Evolutionary conservation across 805 yeast species (phyloP), one percentile per base, ranked within the genome.

Genomic region (Hanseniaspora thailandica): DNA sequence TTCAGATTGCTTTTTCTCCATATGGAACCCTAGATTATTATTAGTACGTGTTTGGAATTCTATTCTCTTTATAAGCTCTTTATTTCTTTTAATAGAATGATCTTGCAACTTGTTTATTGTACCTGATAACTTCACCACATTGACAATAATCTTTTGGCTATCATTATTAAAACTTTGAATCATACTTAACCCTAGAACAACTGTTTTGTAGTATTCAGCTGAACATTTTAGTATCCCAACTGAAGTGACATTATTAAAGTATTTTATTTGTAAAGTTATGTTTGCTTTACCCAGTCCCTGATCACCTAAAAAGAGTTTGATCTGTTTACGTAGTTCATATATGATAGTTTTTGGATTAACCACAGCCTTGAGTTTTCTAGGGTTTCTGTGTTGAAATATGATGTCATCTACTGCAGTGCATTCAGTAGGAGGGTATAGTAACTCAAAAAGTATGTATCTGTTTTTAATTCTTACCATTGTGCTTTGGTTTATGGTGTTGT

Each of bases 391-490:
- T 10, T 76, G 60, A 61, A 59, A 59, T 45, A 56, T 57, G 26
- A 44, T 49, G 25, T 39, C 55, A 13, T 55, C 54, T 9, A 17
- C 20, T 4, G 5, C 22, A 20, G 12, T 4, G 20, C 35, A 17
- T n/a, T 28, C 47, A 45, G 73, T 76, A 22, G 49, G 55, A 0
- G 95, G 95, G 58, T 80, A 80, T 4, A 85, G 65, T 0, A 89
- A 67, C 59, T 88, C 95, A 64, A 90, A 89, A 4, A 88, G 71
- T 12, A 89, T 73, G 61, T 90, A 89, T 59, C 97, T 71, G 17
- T 88, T 81, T 65, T 89, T 89, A 28, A 89, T 72, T 61, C 97
- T 77, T 15, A 89, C 97, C 97, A 89, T 89, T n/a, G 8, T 26
- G 22, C 4, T n/a, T 20, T 5, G 10, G 30, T 13, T 3, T 40